phyloP scores from a whole-genome alignment of 768 basidiomycete species.

The Grammothele lineata region DNA sequence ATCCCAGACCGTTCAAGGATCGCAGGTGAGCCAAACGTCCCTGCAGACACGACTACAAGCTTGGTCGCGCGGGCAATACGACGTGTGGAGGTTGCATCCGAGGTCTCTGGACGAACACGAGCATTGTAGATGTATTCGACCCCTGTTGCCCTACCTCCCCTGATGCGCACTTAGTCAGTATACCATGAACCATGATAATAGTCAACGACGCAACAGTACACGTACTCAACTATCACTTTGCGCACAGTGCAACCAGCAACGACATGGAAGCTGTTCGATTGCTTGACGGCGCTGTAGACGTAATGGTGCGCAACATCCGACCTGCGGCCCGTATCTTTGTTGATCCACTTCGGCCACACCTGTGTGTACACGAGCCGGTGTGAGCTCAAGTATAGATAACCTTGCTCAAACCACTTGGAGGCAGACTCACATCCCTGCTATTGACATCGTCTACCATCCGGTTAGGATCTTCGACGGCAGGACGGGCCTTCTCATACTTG shows the following conservation, averaged over 20 bases:
- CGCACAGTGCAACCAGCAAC: slow-evolving; percentile 25
- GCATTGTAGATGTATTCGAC: slow-evolving; percentile 32
- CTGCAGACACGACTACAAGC: slow-evolving; percentile 36
- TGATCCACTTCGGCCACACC: slow-evolving; percentile 44
- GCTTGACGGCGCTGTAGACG: slow-evolving; percentile 31
- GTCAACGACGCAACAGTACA: not conserved
- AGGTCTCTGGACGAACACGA: slow-evolving; percentile 15
- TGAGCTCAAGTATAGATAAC: not conserved
- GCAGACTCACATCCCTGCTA: not conserved
- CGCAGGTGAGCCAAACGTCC: slow-evolving; percentile 40
- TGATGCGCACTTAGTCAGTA: slow-evolving; percentile 9
- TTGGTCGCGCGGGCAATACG: slow-evolving; percentile 26
- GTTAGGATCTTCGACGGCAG: not conserved
- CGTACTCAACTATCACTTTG: slow-evolving; percentile 35
- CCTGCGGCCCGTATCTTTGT: slow-evolving; percentile 45
- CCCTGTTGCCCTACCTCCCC: slow-evolving; percentile 34
- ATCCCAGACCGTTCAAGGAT: slow-evolving; percentile 54
- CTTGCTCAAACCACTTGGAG: no score
- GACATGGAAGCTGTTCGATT: slow-evolving; percentile 29
- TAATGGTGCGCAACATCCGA: slow-evolving; percentile 48
- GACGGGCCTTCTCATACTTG: slow-evolving; percentile 37
- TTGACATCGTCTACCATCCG: not conserved
- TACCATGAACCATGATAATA: not conserved
- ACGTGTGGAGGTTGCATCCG: not conserved
- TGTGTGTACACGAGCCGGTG: no score